Conservation (phyloP, 331 rosid genomes). For the Quercus phellos region DNA sequence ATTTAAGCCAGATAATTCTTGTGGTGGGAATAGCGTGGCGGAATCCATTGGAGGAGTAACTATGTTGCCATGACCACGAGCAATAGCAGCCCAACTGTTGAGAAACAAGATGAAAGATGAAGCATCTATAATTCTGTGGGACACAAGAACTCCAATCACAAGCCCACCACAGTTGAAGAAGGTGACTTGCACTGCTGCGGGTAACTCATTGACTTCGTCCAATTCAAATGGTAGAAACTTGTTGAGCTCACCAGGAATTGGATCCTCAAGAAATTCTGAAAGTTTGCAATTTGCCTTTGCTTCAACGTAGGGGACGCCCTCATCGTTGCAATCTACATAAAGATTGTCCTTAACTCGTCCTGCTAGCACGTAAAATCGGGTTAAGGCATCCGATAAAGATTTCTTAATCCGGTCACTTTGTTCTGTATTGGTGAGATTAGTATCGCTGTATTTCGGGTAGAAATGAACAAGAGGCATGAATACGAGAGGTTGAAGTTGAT, state of each 20-base stretch:
- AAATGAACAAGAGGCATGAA: conserved; percentile 39
- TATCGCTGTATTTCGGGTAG: conserved; percentile 10
- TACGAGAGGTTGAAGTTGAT: conserved; percentile 27
- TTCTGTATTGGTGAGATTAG: not conserved
- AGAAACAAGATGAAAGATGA: conserved; percentile 19
- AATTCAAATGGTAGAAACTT: not conserved
- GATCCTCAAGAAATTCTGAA: not conserved
- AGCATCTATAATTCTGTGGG: conserved; percentile 35
- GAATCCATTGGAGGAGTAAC: conserved; percentile 12
- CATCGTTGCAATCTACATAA: conserved; percentile 11
- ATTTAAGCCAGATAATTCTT: not conserved
- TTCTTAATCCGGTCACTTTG: conserved; percentile 6
- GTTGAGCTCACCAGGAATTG: not conserved
- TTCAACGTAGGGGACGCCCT: conserved; percentile 9
- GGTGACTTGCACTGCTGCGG: conserved; percentile 20
- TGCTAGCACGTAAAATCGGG: conserved; percentile 16
- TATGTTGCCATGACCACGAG: conserved; percentile 5
- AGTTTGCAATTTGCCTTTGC: not conserved
- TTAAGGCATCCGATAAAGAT: conserved; percentile 23
- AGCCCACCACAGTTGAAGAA: conserved; percentile 33
- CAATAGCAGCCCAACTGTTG: conserved; percentile 24
- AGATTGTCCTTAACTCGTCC: not conserved
- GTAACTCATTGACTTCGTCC: not conserved
- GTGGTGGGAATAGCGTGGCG: conserved; percentile 25
- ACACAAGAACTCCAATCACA: conserved; percentile 15